Conservation (phyloP, 2,329 filamentous ascomycete genomes). For the Exophiala xenobiotica region DNA sequence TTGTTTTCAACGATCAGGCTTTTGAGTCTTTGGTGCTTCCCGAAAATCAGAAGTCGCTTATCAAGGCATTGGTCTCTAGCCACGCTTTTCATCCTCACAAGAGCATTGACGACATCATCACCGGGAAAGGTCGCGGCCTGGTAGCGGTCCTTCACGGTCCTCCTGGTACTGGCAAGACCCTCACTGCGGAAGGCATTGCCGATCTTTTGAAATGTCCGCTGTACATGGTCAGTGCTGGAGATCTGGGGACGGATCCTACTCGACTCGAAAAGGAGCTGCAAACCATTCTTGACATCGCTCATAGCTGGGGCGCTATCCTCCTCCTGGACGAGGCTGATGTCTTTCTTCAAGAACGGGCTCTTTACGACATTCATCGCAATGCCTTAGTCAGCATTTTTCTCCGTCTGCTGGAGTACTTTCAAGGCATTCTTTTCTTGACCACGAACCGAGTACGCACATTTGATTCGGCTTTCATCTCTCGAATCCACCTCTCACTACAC, state of each 20-base stretch:
- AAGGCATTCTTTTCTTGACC: constrained; percentile 85
- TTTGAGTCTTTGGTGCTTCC: constrained; percentile 78
- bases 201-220: constrained; percentile 78
- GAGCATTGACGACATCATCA: constrained; percentile 79
- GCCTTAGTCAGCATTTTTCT: constrained; percentile 85
- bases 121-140: constrained; percentile 82
- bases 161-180: constrained; percentile 83
- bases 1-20: constrained; percentile 79
- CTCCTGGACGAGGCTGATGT: constrained; percentile 84
- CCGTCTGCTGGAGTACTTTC: constrained; percentile 83
- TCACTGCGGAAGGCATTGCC: constrained; percentile 83
- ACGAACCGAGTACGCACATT: constrained; percentile 86
- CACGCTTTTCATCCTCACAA: constrained; percentile 79
- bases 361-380: constrained; percentile 81
- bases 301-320: constrained; percentile 81
- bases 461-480: constrained; percentile 84
- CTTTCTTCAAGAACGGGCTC: constrained; percentile 78
- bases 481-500: constrained; percentile 72
- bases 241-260: constrained; percentile 74
- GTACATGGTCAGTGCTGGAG: constrained; percentile 79
- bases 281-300: constrained; percentile 81
- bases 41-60: constrained; percentile 62
- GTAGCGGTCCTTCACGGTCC: constrained; percentile 80
- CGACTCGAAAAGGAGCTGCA: constrained; percentile 74
- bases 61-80: constrained; percentile 78